Evolutionary conservation across 768 basidiomycete species (phyloP), one percentile per base, ranked within the genome.

Genomic region (Lactarius sanguifluus): DNA sequence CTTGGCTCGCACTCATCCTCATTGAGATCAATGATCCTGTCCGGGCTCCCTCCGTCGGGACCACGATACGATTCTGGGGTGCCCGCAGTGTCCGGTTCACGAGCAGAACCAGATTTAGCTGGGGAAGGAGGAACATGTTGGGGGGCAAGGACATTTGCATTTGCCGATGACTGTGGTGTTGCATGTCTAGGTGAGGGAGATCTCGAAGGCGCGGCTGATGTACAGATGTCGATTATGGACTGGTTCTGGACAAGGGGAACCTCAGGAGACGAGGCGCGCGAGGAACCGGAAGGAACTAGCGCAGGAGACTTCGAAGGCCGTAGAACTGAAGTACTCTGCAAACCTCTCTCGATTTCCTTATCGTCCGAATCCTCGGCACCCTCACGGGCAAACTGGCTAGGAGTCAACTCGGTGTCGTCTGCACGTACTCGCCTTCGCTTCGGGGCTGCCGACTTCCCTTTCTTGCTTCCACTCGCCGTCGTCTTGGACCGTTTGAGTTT

Each of bases 321-420:
- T 68, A 41, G 50, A 63, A 13, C 65, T 67, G 61, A 25, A 55
- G 38, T 30, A 40, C 36, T 28, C 67, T 52, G 47, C 7, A 79
- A 68, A 6, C 83, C 83, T 12, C 73, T 74, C 72, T 86, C 84
- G 38, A 86, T 82, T 12, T 84, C 85, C 71, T 81, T 72, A 68
- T 89, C 85, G 60, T 84, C 82, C 1, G 80, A 79, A 71, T 87
- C 86, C 61, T 87, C 84, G 18, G 75, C 75, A 5, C 77, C 83
- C 70, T 80, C 78, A 36, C 74, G 75, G 16, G 79, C 81, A 47
- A 84, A 77, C 72, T 82, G 80, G 58, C 79, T 83, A 0, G 71
- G 71, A 10, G 79, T 76, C 15, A 69, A n/a, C 50, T 71, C 68
- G 36, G 64, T 64, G 30, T 65, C 64, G 38, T 64, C 73, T 65